These are phyloP conservation scores for Saprolegnia diclina DNA, from an alignment of 352 stramenopile genomes.

Conservation along the genomic window DNA sequence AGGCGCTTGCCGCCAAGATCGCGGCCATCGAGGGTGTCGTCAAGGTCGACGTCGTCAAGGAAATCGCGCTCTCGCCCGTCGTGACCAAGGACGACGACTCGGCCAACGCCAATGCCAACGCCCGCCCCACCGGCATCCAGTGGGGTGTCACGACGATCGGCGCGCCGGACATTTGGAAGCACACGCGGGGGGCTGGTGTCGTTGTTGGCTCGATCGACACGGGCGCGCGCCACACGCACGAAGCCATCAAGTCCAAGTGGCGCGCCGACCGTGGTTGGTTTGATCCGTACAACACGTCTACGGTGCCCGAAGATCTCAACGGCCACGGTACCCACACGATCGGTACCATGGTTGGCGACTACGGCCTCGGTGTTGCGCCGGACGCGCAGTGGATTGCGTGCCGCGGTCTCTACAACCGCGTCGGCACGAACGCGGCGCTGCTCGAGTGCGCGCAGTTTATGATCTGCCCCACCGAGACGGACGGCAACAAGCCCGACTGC, in stretches of 20 bases:
- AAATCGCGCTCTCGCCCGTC: not conserved
- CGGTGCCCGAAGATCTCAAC: slow-evolving; percentile 34
- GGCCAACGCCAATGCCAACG: not conserved
- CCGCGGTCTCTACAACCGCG: slow-evolving; percentile 27
- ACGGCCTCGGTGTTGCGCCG: slow-evolving; percentile 32
- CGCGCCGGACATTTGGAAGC: slow-evolving; percentile 24
- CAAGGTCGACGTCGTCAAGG: slow-evolving; percentile 3
- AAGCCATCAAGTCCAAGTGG: slow-evolving; percentile 31
- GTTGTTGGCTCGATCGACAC: slow-evolving; percentile 30
- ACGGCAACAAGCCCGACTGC: slow-evolving; percentile 31
- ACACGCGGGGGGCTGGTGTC: slow-evolving; percentile 23
- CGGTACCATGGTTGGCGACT: slow-evolving; percentile 30
- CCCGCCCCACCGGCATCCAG: not conserved
- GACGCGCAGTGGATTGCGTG: slow-evolving; percentile 36
- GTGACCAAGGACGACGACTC: not conserved
- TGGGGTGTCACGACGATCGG: slow-evolving; percentile 26
- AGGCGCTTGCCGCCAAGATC: not conserved
- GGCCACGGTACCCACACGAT: slow-evolving; percentile 41
- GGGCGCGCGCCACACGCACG: slow-evolving; percentile 21
- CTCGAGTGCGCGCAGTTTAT: slow-evolving; percentile 34
- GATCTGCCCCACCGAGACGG: slow-evolving; percentile 30
- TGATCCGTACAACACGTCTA: slow-evolving; percentile 33
- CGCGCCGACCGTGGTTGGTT: slow-evolving; percentile 42
- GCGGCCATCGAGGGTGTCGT: not conserved
- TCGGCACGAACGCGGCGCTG: slow-evolving; percentile 30